Conservation (phyloP, 345 rosid genomes). For the Ceriops zippeliana region DNA sequence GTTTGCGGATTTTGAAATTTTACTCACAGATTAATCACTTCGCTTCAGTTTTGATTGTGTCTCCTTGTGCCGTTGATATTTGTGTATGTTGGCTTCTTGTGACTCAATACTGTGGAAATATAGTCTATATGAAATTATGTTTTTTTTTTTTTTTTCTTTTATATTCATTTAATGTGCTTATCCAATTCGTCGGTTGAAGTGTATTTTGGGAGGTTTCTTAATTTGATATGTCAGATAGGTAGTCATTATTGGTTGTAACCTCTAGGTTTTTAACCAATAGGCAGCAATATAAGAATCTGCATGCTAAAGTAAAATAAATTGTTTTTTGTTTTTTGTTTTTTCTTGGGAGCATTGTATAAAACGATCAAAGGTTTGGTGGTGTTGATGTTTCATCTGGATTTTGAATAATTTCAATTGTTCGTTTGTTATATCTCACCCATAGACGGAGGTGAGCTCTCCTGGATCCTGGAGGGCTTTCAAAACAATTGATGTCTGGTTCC, state of each 20-base stretch:
- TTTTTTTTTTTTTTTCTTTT: no score
- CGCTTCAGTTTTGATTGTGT: no score
- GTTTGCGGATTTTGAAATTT: neutral
- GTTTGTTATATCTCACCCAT: no score
- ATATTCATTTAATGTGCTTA: no score
- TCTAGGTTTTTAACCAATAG: no score
- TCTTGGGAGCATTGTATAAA: no score
- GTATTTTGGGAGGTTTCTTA: neutral
- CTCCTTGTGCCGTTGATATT: neutral
- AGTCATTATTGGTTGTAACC: no score
- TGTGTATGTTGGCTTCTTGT: neutral
- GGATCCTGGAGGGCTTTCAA: neutral
- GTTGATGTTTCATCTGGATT: neutral
- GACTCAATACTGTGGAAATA: neutral
- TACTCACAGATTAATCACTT: neutral
- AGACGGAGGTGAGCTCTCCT: no score
- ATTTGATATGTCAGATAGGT: no score
- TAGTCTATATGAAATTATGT: neutral
- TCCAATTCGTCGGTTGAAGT: neutral
- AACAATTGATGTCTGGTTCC: neutral
- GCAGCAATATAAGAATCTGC: no score
- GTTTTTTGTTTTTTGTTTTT: no score
- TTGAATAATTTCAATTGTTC: neutral
- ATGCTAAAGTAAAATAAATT: no score
- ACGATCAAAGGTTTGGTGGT: neutral